phyloP scores from a whole-genome alignment of 352 stramenopile species.

The Blastocystis sp. region DNA sequence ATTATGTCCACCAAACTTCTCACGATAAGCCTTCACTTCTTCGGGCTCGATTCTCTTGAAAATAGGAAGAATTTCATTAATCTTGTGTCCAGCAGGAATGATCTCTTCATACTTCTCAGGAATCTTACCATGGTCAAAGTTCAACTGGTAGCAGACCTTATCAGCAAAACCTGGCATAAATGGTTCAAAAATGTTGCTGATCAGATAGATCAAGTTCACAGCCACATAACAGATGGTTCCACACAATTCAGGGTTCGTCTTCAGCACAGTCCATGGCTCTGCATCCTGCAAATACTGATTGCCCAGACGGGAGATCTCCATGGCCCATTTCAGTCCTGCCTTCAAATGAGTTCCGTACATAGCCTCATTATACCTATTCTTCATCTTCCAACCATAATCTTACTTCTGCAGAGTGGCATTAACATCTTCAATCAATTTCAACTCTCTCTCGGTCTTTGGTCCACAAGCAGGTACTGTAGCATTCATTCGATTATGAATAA shows the following conservation, averaged over 20 bases:
- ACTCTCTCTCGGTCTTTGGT: constrained; percentile 39
- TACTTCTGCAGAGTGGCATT: constrained; percentile 57
- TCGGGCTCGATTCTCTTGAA: constrained; percentile 63
- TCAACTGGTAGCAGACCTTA: constrained; percentile 63
- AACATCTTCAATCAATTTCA: constrained; percentile 45
- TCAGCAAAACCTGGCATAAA: constrained; percentile 63
- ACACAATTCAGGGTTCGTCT: constrained; percentile 29
- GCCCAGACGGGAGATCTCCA: constrained; percentile 60
- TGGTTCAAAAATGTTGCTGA: constrained; percentile 63
- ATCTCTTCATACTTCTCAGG: constrained; percentile 54
- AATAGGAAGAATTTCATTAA: constrained; percentile 50
- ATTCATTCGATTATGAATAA: constrained; percentile 44
- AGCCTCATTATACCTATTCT: constrained; percentile 62
- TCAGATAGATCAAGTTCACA: constrained; percentile 55
- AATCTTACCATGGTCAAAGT: constrained; percentile 61
- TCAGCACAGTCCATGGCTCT: constrained; percentile 62
- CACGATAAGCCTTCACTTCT: constrained; percentile 43
- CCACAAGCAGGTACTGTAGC: constrained; percentile 35
- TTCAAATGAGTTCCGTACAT: constrained; percentile 38
- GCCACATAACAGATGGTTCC: constrained; percentile 25
- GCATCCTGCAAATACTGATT: constrained; percentile 63
- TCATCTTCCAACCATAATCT: too few relatives aligned
- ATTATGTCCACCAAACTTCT: constrained; percentile 37
- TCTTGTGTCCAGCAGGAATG: constrained; percentile 59
- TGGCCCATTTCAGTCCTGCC: constrained; percentile 40